Base-by-base conservation (phyloP, 139 green algal species). In the Coelastrella sp. region DNA sequence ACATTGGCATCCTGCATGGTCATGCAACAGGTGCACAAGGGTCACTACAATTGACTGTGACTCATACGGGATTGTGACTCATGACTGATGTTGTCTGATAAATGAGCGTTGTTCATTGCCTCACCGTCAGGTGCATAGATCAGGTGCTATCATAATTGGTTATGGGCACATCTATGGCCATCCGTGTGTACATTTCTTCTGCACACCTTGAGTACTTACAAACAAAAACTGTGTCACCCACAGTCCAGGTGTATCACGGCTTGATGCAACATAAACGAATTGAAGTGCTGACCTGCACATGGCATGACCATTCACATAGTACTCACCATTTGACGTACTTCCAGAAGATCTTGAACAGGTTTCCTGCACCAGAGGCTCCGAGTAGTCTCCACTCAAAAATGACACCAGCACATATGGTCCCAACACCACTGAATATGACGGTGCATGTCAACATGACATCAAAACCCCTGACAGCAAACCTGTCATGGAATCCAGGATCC, bases 271-370 rank as follows among this genome's bases (percentile, higher is more conserved):
- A 13, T 23, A 13, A 9, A 57, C 45, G 45, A 13, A 57, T 13
- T 57, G 45, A 57, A 13, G 11, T 23, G 45, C 45, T 57, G n/a
- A n/a, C 15, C 0, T 57, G 45, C 45, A 57, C 11, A 57, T 13
- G 11, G 11, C 11, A 9, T 57, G 45, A 67, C 15, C 45, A 57
- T 9, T 57, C 15, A 53, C 37, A 4, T 73, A 3, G 11, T 11
- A 25, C 68, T 77, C 68, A 77, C 75, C 75, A 83, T 60, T 83
- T 83, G 51, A 83, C 4, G 19, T 69, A 37, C 30, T 83, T 37
- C 75, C 75, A 83, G 32, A 51, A 13, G 51, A 83, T 57, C 34
- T 53, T 71, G 57, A 83, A 51, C 17, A 83, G 69, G 57, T 71
- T 83, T 19, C 51, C 35, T 13, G 35, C 19, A 3, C 27, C 9